Conservation (phyloP, 768 basidiomycete species). For the Leccinum pellstonianum region DNA sequence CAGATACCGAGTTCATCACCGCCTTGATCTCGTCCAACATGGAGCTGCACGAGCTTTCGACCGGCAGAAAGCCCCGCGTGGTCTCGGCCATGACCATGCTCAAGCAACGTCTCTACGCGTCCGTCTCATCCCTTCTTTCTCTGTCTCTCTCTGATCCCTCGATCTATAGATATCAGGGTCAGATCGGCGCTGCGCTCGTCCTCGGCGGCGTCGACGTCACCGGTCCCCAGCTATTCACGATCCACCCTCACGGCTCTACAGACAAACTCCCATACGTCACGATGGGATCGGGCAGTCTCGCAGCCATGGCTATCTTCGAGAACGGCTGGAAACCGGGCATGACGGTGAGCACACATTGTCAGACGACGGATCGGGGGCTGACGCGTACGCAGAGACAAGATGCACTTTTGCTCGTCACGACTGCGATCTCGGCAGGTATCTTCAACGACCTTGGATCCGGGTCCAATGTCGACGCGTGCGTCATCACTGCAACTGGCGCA, state of each 20-base stretch:
- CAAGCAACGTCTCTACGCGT: slow-evolving; percentile 93
- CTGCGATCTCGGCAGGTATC: slow-evolving; percentile 92
- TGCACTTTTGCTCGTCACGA: slow-evolving; percentile 78
- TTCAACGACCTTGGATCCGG: slow-evolving; percentile 99
- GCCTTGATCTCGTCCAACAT: slow-evolving; percentile 96
- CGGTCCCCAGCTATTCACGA: slow-evolving; percentile 93
- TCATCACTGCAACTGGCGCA: slow-evolving; percentile 83
- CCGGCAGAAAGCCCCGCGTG: slow-evolving; percentile 88
- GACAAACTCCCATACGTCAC: slow-evolving; percentile 99
- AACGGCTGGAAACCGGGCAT: slow-evolving; percentile 78
- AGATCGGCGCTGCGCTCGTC: slow-evolving; percentile 93
- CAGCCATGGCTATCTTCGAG: slow-evolving; percentile 99
- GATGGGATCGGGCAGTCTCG: slow-evolving; percentile 95
- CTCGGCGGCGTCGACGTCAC: slow-evolving; percentile 95
- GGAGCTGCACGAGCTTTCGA: slow-evolving; percentile 87
- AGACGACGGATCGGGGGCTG: neutral
- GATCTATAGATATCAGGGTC: slow-evolving; percentile 76
- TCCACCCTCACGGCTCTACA: slow-evolving; percentile 95
- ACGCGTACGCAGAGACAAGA: slow-evolving; percentile 58
- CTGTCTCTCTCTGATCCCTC: neutral
- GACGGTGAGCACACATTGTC: slow-evolving; percentile 51
- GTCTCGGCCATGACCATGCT: slow-evolving; percentile 99
- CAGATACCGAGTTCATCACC: slow-evolving; percentile 94
- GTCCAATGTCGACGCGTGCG: slow-evolving; percentile 96
- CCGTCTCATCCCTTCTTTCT: slow-evolving; percentile 12